Evolutionary conservation across 2,329 filamentous ascomycete genomes (phyloP).

Genomic region (Ceratocystis albifundus): DNA sequence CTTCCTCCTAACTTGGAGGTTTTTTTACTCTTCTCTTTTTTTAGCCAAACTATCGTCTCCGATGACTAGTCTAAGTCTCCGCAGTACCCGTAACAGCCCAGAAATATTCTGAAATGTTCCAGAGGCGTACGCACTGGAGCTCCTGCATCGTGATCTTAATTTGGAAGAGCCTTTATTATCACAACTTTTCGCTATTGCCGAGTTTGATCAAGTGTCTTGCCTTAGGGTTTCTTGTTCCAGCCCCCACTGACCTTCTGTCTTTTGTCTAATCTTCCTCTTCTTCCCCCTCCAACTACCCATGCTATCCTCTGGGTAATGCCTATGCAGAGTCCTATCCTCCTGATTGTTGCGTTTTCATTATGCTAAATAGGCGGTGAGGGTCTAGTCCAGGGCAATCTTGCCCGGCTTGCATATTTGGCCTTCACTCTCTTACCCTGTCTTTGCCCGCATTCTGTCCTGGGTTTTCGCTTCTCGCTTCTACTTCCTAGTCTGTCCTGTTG

Average conservation of each 20-base stretch:
- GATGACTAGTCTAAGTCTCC: background rate
- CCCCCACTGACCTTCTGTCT: background rate
- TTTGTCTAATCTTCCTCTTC: background rate
- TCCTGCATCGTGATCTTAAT: background rate
- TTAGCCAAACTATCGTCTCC: background rate
- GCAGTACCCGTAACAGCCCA: background rate
- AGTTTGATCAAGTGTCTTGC: background rate
- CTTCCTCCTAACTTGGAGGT: background rate
- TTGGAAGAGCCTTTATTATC: background rate
- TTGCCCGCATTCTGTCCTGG: background rate
- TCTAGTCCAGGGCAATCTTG: background rate
- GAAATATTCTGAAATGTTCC: background rate
- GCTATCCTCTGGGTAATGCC: background rate
- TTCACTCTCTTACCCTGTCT: background rate
- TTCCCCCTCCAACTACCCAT: background rate
- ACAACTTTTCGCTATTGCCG: background rate
- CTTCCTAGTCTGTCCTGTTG: constrained; percentile 3
- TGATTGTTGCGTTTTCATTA: background rate
- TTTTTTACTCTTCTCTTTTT: constrained; percentile 2
- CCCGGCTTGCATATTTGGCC: background rate
- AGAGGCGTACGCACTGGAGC: background rate
- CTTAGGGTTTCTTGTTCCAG: background rate
- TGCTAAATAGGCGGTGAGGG: constrained; percentile 13
- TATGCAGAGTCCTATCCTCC: no score
- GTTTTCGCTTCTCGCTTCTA: background rate